Evolutionary conservation across 768 basidiomycete genomes (phyloP).

Genomic region (Panellus pusillus): DNA sequence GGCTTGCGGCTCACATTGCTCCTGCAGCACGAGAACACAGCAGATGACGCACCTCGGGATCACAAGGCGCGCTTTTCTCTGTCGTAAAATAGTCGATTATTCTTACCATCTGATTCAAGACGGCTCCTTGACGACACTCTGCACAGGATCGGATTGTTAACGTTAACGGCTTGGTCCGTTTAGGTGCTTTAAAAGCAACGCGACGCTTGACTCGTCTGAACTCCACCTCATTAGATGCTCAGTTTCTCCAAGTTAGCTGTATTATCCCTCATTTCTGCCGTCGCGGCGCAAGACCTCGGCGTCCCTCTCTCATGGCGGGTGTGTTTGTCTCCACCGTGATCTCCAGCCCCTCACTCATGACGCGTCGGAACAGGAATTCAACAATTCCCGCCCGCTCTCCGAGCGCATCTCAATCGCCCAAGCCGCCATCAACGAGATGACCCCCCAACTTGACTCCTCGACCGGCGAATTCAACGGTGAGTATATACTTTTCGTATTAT

Average conservation of each 20-base stretch:
- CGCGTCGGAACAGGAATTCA: slow-evolving; percentile 36
- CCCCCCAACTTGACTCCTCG: slow-evolving; percentile 35
- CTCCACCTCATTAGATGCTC: too few relatives aligned
- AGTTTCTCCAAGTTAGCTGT: background rate
- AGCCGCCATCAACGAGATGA: slow-evolving; percentile 41
- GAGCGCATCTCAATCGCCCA: slow-evolving; percentile 44
- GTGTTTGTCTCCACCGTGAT: slow-evolving; percentile 12
- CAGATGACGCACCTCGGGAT: too few relatives aligned
- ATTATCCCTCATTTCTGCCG: slow-evolving; percentile 4
- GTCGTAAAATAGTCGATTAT: too few relatives aligned
- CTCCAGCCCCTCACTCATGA: background rate
- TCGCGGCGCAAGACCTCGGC: slow-evolving; percentile 38
- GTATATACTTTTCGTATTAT: slow-evolving; percentile 1
- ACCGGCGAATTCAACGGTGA: slow-evolving; percentile 46
- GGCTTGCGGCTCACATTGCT: too few relatives aligned
- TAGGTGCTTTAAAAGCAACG: too few relatives aligned
- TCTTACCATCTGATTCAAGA: too few relatives aligned
- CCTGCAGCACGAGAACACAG: too few relatives aligned
- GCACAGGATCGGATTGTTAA: too few relatives aligned
- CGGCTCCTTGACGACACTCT: too few relatives aligned
- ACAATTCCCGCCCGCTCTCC: slow-evolving; percentile 35
- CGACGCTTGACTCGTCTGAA: too few relatives aligned
- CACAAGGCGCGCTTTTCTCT: too few relatives aligned
- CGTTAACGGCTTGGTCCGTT: too few relatives aligned
- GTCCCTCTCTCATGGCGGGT: slow-evolving; percentile 47